These are phyloP conservation scores for Trichoderma harzianum DNA, from an alignment of 2,329 filamentous ascomycete genomes.

Conservation along the genomic window DNA sequence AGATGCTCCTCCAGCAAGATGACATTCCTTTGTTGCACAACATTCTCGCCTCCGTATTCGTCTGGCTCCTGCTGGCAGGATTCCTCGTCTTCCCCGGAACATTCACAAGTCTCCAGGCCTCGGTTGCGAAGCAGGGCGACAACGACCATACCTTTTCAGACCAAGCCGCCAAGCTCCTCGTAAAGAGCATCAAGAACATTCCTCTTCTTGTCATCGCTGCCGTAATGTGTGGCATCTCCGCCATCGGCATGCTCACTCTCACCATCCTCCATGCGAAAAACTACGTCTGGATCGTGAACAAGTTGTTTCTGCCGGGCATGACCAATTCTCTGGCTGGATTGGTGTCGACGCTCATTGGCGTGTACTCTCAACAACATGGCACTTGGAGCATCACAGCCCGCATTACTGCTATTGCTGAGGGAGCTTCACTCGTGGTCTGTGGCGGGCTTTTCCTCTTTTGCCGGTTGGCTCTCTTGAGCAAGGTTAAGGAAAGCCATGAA, in stretches of 20 bases:
- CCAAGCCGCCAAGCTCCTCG: slow-evolving; percentile 20
- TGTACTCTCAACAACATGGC: slow-evolving; percentile 47
- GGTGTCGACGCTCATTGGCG: slow-evolving; percentile 46
- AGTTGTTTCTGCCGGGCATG: slow-evolving; percentile 44
- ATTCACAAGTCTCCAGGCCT: slow-evolving; percentile 41
- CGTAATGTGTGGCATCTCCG: slow-evolving; percentile 37
- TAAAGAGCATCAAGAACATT: slow-evolving; percentile 32
- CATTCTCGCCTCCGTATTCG: slow-evolving; percentile 38
- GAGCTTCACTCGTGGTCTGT: slow-evolving; percentile 27
- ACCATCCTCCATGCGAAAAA: slow-evolving; percentile 44
- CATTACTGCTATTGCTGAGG: slow-evolving; percentile 37
- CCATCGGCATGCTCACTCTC: slow-evolving; percentile 40
- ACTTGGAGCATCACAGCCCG: slow-evolving; percentile 42
- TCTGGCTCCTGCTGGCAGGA: slow-evolving; percentile 50
- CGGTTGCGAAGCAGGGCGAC: slow-evolving; percentile 24
- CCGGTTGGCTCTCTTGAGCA: slow-evolving; percentile 31
- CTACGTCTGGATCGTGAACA: slow-evolving; percentile 53
- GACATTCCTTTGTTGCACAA: slow-evolving; percentile 45
- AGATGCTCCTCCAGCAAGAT: slow-evolving; percentile 48
- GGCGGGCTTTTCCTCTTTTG: slow-evolving; percentile 30
- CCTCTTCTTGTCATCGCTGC: slow-evolving; percentile 43
- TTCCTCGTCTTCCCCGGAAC: slow-evolving; percentile 52
- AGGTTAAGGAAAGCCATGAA: slow-evolving; percentile 30
- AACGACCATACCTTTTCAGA: slow-evolving; percentile 17
- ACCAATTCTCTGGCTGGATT: slow-evolving; percentile 49